Evolutionary conservation across 495 filamentous ascomycete species (phyloP).

Genomic region (Hypoxylon cercidicola): DNA sequence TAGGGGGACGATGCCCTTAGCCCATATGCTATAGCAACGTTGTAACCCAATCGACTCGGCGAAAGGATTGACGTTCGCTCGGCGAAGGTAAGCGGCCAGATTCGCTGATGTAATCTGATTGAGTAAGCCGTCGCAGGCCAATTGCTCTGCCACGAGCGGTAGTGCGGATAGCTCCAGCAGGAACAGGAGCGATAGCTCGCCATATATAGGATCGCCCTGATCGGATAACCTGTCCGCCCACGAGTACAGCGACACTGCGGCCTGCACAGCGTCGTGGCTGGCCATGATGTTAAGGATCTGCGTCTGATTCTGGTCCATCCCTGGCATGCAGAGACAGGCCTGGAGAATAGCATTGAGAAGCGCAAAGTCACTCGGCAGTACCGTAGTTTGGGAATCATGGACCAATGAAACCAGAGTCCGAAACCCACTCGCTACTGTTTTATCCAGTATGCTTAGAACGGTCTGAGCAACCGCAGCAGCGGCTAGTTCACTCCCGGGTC

Average conservation of each 20-base stretch:
- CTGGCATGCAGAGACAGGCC: conserved; percentile 76
- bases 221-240: conserved; percentile 86
- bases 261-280: conserved; percentile 76
- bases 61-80: conserved; percentile 75
- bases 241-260: conserved; percentile 87
- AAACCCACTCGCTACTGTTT: conserved; percentile 84
- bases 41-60: conserved; percentile 62
- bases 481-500: conserved; percentile 49
- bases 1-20: conserved; percentile 83
- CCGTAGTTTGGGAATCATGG: conserved; percentile 64
- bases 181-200: conserved; percentile 85
- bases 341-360: conserved; percentile 92
- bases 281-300: conserved; percentile 73
- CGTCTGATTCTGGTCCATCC: conserved; percentile 67
- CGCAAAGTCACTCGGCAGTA: conserved; percentile 77
- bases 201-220: conserved; percentile 90
- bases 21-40: conserved; percentile 85
- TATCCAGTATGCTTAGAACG: conserved; percentile 77
- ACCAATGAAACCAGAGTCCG: conserved; percentile 77
- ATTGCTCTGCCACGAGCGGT: conserved; percentile 83
- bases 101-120: conserved; percentile 80
- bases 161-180: conserved; percentile 87
- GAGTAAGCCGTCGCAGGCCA: conserved; percentile 86
- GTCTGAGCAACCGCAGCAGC: conserved; percentile 56
- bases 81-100: conserved; percentile 74